Percentiles rank a stretch among this genome's conserved stretches.
phyloP scores from a whole-genome alignment of 768 basidiomycete species.

The Hypsizygus marmoreus region DNA sequence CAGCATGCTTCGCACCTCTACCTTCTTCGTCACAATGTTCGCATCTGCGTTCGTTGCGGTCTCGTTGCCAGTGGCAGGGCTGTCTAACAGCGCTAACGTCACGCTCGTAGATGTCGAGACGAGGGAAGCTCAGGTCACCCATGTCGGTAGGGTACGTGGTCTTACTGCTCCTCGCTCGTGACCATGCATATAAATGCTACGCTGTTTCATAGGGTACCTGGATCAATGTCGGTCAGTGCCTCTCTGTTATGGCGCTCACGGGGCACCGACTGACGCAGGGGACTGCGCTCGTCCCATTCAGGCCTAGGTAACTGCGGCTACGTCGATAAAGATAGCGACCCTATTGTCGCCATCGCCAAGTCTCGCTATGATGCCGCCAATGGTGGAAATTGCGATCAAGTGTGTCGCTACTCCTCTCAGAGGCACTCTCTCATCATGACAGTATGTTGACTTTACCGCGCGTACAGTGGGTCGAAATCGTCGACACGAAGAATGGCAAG shows the following conservation, averaged over 20 bases:
- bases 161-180: conserved; percentile 3
- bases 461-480: conserved; percentile 56
- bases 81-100: conserved; percentile 28
- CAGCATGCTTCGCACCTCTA: conserved; percentile 39
- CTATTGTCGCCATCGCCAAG: conserved; percentile 62
- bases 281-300: conserved; percentile 12
- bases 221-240: conserved; percentile 49
- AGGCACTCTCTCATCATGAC: not conserved
- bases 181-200: conserved; percentile 5
- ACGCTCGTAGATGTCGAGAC: conserved; percentile 39
- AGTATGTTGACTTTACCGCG: conserved; percentile 14
- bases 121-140: conserved; percentile 52
- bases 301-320: conserved; percentile 65
- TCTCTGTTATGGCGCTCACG: conserved; percentile 1
- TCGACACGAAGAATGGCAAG: conserved; percentile 52
- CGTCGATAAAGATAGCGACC: conserved; percentile 43
- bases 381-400: conserved; percentile 61
- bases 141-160: conserved; percentile 54
- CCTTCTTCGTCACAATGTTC: conserved; percentile 38
- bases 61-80: conserved; percentile 48
- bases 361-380: conserved; percentile 46
- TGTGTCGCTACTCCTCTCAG: conserved; percentile 27
- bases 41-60: conserved; percentile 39
- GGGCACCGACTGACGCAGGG: not conserved
- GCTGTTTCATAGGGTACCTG: conserved; percentile 56